Evolutionary conservation across 129 eudicot species (phyloP).

Genomic region (Saposhnikovia divaricata): DNA sequence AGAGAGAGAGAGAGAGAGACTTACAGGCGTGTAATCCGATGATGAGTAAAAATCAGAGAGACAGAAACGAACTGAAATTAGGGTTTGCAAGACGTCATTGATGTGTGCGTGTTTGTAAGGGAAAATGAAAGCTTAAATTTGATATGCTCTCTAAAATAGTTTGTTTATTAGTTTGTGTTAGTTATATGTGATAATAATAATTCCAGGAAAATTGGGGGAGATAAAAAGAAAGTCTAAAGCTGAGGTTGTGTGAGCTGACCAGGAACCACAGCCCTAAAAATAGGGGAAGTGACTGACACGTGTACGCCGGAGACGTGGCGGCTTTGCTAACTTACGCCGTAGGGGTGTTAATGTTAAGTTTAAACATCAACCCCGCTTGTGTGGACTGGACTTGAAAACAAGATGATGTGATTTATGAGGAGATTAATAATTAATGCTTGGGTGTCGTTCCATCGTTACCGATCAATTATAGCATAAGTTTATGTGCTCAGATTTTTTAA

Average conservation of each 20-base stretch:
- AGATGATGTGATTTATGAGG: too few species aligned
- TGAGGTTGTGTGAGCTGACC: conserved; percentile 19
- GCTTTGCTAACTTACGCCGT: conserved; percentile 2
- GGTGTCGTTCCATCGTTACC: not conserved
- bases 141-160: not conserved
- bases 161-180: too few species aligned
- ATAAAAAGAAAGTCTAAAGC: not conserved
- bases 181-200: not conserved
- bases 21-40: too few species aligned
- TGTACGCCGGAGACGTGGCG: conserved; percentile 9
- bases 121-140: conserved; percentile 9
- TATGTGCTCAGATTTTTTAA: too few species aligned
- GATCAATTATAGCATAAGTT: not conserved
- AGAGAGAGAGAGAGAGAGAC: too few species aligned
- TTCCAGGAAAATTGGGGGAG: conserved; percentile 20
- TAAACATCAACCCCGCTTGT: too few species aligned
- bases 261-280: conserved; percentile 18
- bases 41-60: not conserved
- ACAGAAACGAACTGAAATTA: conserved; percentile 14
- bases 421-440: too few species aligned
- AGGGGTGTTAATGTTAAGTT: not conserved
- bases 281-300: conserved; percentile 6
- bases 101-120: not conserved
- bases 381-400: too few species aligned
- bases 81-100: conserved; percentile 30